Evolutionary conservation across 306 rosid species (phyloP).

Genomic region (Vachellia collinsii): DNA sequence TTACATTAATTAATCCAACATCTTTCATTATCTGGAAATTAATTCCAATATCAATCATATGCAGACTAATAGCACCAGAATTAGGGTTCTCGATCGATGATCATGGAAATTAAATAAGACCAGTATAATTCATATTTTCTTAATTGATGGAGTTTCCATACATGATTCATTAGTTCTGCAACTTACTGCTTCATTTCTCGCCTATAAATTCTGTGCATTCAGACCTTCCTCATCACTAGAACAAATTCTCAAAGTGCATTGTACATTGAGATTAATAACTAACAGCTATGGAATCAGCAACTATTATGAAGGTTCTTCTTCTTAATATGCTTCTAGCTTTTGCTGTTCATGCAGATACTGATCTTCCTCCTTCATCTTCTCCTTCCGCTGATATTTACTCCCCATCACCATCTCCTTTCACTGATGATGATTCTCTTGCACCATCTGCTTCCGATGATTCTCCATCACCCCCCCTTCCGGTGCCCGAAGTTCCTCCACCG

Average conservation of each 20-base stretch:
- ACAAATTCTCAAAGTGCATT: background rate
- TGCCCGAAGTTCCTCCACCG: background rate
- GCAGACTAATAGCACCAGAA: background rate
- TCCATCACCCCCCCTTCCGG: background rate
- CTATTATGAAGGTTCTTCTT: background rate
- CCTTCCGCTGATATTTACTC: background rate
- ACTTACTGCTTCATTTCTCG: background rate
- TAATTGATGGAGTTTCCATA: background rate
- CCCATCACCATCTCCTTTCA: background rate
- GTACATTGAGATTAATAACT: background rate
- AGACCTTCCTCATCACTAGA: background rate
- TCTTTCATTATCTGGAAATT: background rate
- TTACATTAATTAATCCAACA: background rate
- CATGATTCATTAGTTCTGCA: background rate
- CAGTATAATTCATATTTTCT: background rate
- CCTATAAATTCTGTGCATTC: constrained; percentile 5
- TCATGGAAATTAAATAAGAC: no score
- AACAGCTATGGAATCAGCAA: background rate
- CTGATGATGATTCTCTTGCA: background rate
- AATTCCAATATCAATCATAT: background rate
- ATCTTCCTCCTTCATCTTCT: background rate
- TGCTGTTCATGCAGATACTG: constrained; percentile 16
- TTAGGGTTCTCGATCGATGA: background rate
- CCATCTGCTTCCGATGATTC: background rate
- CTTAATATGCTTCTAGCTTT: constrained; percentile 16